Evolutionary conservation across 23 red algal species (phyloP).

Genomic region (Gracilariopsis chorda): DNA sequence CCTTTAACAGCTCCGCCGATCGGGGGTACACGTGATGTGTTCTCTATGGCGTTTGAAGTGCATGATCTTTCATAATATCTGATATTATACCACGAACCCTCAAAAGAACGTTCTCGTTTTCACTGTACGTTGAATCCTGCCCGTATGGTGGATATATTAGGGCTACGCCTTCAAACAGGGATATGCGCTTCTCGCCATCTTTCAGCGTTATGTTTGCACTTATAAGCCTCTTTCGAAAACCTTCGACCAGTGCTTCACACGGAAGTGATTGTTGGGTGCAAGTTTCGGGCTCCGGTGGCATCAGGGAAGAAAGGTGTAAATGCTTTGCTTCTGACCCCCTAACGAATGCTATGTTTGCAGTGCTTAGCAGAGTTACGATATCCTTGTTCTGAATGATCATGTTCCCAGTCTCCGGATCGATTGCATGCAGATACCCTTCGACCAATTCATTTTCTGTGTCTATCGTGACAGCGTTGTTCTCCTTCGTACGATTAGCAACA

Average conservation of each 20-base stretch:
- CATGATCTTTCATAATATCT: background rate
- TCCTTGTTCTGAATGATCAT: background rate
- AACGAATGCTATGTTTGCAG: background rate
- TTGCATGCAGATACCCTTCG: constrained; percentile 2
- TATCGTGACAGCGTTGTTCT: background rate
- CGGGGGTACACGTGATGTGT: no score
- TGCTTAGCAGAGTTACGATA: background rate
- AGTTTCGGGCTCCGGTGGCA: background rate
- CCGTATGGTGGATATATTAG: constrained; percentile 1
- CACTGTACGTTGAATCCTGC: background rate
- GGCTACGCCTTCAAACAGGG: constrained; percentile 2
- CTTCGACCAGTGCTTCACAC: background rate
- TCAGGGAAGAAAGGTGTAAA: background rate
- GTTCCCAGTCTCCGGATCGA: constrained; percentile 29
- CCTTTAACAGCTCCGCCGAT: no score
- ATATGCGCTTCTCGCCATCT: background rate
- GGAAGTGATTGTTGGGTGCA: background rate
- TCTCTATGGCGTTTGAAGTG: no score
- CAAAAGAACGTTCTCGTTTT: constrained; percentile 11
- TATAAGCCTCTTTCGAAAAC: background rate
- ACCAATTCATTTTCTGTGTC: background rate
- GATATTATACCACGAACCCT: background rate
- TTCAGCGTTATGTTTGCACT: background rate
- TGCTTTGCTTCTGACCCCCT: background rate
- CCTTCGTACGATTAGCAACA: background rate